These are phyloP conservation scores for Rhodotorula graminis DNA, from an alignment of 768 basidiomycete genomes.

Conservation along the genomic window DNA sequence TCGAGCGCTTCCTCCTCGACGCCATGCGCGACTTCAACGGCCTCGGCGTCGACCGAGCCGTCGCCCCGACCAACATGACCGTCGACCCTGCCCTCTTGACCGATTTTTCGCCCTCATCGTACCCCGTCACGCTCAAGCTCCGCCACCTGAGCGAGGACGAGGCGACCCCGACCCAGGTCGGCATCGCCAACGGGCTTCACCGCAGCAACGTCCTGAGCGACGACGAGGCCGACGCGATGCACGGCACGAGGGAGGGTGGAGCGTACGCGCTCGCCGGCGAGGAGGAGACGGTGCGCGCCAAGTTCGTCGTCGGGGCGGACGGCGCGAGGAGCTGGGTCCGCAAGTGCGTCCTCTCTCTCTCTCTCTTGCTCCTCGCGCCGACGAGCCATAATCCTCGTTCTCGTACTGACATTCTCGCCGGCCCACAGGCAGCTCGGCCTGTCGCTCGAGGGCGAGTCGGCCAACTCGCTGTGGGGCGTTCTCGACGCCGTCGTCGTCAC, in stretches of 20 bases:
- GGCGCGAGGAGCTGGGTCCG: conserved; percentile 34
- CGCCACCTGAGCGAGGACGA: conserved; percentile 25
- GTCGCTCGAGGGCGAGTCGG: conserved; percentile 30
- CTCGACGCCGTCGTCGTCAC: conserved; percentile 26
- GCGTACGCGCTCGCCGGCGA: neutral
- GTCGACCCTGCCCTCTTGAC: conserved; percentile 4
- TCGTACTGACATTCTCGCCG: neutral
- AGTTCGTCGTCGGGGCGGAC: conserved; percentile 32
- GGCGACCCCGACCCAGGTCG: conserved; percentile 24
- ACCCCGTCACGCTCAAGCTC: conserved; percentile 24
- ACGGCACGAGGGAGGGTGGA: neutral
- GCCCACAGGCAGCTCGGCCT: conserved; percentile 26
- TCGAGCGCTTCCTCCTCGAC: conserved; percentile 35
- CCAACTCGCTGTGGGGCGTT: conserved; percentile 33
- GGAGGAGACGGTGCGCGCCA: conserved; percentile 24
- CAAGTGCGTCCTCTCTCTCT: conserved; percentile 15
- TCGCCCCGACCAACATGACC: conserved; percentile 2
- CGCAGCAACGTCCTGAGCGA: conserved; percentile 22
- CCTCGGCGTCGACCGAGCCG: conserved; percentile 19
- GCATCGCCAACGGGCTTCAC: conserved; percentile 24
- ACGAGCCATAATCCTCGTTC: no score
- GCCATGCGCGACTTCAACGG: conserved; percentile 27
- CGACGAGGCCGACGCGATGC: conserved; percentile 24
- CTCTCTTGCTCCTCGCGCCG: no score
- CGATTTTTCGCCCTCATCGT: conserved; percentile 13